Conservation (phyloP, 768 basidiomycete genomes). For the Tricholoma matsutake region DNA sequence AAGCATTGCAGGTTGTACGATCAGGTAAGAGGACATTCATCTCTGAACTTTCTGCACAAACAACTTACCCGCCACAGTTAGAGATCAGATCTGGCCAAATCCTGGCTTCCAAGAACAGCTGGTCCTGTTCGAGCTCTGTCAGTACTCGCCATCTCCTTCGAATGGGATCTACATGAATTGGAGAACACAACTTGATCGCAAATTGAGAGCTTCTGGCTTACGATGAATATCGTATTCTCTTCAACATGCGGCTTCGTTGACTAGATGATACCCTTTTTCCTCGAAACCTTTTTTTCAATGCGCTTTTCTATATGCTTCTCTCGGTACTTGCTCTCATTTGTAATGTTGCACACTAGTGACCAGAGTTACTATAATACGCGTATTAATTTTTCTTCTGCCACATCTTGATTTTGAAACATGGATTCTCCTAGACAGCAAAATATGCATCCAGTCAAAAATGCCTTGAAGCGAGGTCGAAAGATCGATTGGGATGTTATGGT, state of each 20-base stretch:
- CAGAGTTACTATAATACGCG: not conserved
- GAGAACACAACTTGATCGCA: slow-evolving; percentile 53
- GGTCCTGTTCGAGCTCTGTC: slow-evolving; percentile 70
- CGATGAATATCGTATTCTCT: slow-evolving; percentile 19
- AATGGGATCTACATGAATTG: slow-evolving; percentile 68
- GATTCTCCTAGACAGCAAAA: too few relatives aligned
- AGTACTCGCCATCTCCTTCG: slow-evolving; percentile 55
- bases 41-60: slow-evolving; percentile 1
- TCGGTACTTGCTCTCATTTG: slow-evolving; percentile 1
- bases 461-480: not conserved
- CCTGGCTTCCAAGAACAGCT: slow-evolving; percentile 81
- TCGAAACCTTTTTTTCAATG: not conserved
- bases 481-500: not conserved
- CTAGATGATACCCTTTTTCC: not conserved
- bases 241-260: slow-evolving; percentile 3
- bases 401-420: not conserved
- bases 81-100: slow-evolving; percentile 76
- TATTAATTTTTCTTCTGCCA: not conserved
- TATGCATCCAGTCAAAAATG: too few relatives aligned
- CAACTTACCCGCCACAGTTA: slow-evolving; percentile 38
- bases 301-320: slow-evolving; percentile 1
- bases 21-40: slow-evolving; percentile 38
- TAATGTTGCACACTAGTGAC: not conserved
- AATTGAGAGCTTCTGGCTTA: slow-evolving; percentile 40
- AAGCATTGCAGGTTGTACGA: slow-evolving; percentile 60